Evolutionary conservation across 1,284 basidiomycete species (phyloP).

Genomic region (Crucibulum cyathiforme): DNA sequence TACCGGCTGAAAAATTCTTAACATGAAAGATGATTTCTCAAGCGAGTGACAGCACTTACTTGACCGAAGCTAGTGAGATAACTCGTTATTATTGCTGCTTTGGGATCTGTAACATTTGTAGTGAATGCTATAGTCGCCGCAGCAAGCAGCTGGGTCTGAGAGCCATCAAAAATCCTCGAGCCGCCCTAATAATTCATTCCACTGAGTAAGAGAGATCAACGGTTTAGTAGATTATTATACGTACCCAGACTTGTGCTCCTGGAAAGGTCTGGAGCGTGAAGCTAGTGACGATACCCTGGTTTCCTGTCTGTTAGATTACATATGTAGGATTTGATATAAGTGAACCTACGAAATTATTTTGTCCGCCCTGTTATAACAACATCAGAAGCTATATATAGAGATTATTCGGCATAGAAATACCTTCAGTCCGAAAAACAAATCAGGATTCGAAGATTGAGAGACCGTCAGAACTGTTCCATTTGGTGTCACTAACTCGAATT

Average conservation of each 20-base stretch:
- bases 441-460: conserved; percentile 41
- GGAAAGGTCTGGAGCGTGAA: neutral
- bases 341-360: too few species aligned
- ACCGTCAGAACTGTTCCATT: conserved; percentile 48
- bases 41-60: neutral
- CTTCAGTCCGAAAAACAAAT: conserved; percentile 6
- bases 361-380: too few species aligned
- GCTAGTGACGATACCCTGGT: neutral
- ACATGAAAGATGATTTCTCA: neutral
- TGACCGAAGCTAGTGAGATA: neutral
- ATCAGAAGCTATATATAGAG: too few species aligned
- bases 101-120: neutral
- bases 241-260: neutral
- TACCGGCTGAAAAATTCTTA: conserved; percentile 21
- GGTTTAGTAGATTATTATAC: neutral
- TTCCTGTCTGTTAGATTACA: too few species aligned
- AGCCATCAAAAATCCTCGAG: neutral
- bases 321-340: too few species aligned
- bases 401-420: too few species aligned
- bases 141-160: conserved; percentile 26
- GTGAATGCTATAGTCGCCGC: conserved; percentile 3
- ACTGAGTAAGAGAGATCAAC: neutral
- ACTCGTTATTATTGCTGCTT: neutral
- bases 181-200: neutral
- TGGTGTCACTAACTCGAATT: conserved; percentile 55